Evolutionary conservation across 352 stramenopile genomes (phyloP).

Genomic region (Globisporangium heterothallicum): DNA sequence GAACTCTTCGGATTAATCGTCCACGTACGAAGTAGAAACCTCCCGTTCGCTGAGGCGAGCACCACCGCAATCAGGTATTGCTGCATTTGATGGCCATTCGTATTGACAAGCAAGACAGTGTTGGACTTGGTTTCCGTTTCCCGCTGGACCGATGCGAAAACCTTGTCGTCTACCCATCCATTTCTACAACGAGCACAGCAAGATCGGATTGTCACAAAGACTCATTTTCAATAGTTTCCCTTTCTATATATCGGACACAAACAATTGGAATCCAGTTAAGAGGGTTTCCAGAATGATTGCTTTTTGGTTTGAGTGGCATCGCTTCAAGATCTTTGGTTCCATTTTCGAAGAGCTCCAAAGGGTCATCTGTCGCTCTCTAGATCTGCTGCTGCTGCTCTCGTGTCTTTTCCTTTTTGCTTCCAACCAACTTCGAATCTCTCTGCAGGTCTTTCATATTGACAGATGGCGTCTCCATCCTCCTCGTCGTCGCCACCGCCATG

Average conservation of each 20-base stretch:
- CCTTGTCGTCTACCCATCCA: too few species aligned
- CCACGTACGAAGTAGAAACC: background rate
- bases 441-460: background rate
- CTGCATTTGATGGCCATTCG: too few species aligned
- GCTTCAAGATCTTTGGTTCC: background rate
- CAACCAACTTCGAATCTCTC: background rate
- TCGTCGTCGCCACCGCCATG: background rate
- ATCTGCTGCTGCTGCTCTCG: background rate
- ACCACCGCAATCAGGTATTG: conserved; percentile 6
- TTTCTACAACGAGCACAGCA: too few species aligned
- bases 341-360: background rate
- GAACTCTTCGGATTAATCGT: conserved; percentile 37
- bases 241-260: too few species aligned
- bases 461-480: too few species aligned
- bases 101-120: too few species aligned
- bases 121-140: conserved; percentile 1
- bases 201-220: too few species aligned
- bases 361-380: too few species aligned
- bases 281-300: background rate
- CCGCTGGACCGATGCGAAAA: too few species aligned
- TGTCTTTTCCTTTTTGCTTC: background rate
- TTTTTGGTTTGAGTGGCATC: background rate
- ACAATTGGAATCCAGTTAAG: too few species aligned
- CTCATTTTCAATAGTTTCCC: too few species aligned
- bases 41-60: background rate